Conservation (phyloP, 805 yeast genomes). For the Ogataea zsoltii region DNA sequence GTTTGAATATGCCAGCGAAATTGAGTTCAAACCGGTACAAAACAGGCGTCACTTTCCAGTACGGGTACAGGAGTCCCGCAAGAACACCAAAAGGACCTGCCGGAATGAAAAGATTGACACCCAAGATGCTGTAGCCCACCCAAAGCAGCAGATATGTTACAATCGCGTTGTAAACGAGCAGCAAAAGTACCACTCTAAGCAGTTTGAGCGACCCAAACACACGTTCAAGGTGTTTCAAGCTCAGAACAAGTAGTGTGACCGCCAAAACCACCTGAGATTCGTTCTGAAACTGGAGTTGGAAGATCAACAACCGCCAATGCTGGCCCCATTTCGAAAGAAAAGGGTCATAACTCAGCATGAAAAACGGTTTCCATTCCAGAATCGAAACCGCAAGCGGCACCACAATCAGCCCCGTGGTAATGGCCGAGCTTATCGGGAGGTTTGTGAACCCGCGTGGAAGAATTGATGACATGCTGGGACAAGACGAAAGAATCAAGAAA, state of each 20-base stretch:
- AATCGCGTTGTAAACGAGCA: slow-evolving; percentile 49
- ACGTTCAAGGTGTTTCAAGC: slow-evolving; percentile 57
- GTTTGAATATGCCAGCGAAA: slow-evolving; percentile 30
- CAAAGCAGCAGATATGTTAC: slow-evolving; percentile 38
- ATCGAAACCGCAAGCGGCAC: slow-evolving; percentile 45
- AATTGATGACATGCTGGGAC: slow-evolving; percentile 26
- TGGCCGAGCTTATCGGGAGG: slow-evolving; percentile 42
- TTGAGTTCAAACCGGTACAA: slow-evolving; percentile 40
- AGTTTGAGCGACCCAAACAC: slow-evolving; percentile 57
- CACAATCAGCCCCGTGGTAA: slow-evolving; percentile 38
- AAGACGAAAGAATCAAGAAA: neutral
- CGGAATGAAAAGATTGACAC: slow-evolving; percentile 43
- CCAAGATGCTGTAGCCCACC: slow-evolving; percentile 30
- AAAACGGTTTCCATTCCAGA: slow-evolving; percentile 44
- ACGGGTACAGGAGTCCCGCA: slow-evolving; percentile 40
- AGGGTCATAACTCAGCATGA: slow-evolving; percentile 50
- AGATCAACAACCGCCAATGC: slow-evolving; percentile 53
- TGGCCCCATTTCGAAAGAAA: slow-evolving; percentile 55
- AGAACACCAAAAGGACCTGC: slow-evolving; percentile 46
- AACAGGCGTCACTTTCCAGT: slow-evolving; percentile 42
- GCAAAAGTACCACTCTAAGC: slow-evolving; percentile 44
- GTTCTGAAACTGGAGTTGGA: slow-evolving; percentile 55
- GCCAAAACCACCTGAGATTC: slow-evolving; percentile 57
- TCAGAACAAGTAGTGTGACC: slow-evolving; percentile 47
- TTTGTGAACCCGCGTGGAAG: slow-evolving; percentile 34